Conservation (phyloP, 331 rosid genomes). For the Malus hybrid region DNA sequence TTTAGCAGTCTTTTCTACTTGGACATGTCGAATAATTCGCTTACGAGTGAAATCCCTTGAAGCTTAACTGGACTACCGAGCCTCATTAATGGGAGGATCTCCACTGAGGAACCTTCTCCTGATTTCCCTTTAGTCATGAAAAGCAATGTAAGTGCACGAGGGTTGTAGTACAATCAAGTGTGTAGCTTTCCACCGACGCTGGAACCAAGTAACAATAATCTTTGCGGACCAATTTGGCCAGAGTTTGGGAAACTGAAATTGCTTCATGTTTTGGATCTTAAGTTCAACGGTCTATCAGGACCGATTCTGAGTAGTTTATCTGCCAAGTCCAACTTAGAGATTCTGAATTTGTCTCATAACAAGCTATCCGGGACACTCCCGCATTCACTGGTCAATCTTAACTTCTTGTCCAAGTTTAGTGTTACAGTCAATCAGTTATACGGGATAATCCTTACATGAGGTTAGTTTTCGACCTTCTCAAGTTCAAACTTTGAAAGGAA, state of each 20-base stretch:
- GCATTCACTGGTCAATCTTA: constrained; percentile 10
- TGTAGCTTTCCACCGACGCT: constrained; percentile 15
- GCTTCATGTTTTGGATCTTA: constrained; percentile 17
- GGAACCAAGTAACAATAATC: constrained; percentile 12
- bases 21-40: constrained; percentile 24
- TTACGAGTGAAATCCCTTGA: constrained; percentile 21
- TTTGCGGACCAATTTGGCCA: constrained; percentile 21
- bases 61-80: constrained; percentile 6
- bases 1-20: constrained; percentile 16
- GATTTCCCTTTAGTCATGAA: constrained; percentile 23
- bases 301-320: constrained; percentile 11
- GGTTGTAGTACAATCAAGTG: constrained; percentile 19
- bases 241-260: constrained; percentile 19
- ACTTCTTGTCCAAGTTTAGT: constrained; percentile 19
- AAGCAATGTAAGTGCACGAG: background rate
- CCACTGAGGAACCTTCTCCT: constrained; percentile 6
- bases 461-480: constrained; percentile 23
- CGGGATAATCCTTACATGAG: constrained; percentile 17
- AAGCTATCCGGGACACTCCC: constrained; percentile 20
- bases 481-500: constrained; percentile 24
- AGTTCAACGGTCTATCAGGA: constrained; percentile 18
- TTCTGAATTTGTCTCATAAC: constrained; percentile 22
- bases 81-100: constrained; percentile 3
- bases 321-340: constrained; percentile 16
- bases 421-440: constrained; percentile 18